Conservation (phyloP, 495 filamentous ascomycete genomes). For the Apiosordaria backusii region DNA sequence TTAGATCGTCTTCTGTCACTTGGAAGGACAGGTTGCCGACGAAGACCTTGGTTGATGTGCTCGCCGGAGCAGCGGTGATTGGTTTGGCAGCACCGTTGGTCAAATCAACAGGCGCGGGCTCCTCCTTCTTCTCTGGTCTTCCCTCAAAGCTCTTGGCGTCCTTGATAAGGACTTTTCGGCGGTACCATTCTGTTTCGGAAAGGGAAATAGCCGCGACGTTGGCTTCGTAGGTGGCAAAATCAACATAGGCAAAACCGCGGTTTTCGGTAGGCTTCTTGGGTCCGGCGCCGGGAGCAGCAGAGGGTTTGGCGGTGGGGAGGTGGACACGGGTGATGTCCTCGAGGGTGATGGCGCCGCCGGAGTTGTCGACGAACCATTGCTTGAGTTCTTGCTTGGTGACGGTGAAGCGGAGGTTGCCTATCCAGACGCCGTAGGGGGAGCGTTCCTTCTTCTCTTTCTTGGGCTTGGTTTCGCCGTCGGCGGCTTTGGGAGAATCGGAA, state of each 20-base stretch:
- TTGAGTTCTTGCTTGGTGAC: constrained; percentile 67
- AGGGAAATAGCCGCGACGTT: constrained; percentile 68
- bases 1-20: constrained; percentile 73
- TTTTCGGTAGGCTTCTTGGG: constrained; percentile 47
- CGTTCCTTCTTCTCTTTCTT: constrained; percentile 55
- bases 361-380: constrained; percentile 68
- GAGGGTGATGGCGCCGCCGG: constrained; percentile 59
- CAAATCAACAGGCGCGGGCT: constrained; percentile 21
- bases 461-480: constrained; percentile 30
- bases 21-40: constrained; percentile 90
- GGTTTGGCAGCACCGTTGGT: constrained; percentile 31
- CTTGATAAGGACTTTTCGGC: constrained; percentile 87
- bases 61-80: constrained; percentile 34
- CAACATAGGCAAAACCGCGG: constrained; percentile 93
- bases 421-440: constrained; percentile 84
- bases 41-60: constrained; percentile 73
- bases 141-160: constrained; percentile 81
- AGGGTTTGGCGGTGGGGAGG: constrained; percentile 56
- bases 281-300: constrained; percentile 16
- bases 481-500: background rate
- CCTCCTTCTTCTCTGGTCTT: constrained; percentile 54
- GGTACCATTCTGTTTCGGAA: constrained; percentile 71
- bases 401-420: constrained; percentile 88
- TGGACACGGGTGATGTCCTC: constrained; percentile 77
- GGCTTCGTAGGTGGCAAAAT: constrained; percentile 70